Evolutionary conservation across 2,329 filamentous ascomycete genomes (phyloP).

Genomic region (Alternaria hordeiaustralica): DNA sequence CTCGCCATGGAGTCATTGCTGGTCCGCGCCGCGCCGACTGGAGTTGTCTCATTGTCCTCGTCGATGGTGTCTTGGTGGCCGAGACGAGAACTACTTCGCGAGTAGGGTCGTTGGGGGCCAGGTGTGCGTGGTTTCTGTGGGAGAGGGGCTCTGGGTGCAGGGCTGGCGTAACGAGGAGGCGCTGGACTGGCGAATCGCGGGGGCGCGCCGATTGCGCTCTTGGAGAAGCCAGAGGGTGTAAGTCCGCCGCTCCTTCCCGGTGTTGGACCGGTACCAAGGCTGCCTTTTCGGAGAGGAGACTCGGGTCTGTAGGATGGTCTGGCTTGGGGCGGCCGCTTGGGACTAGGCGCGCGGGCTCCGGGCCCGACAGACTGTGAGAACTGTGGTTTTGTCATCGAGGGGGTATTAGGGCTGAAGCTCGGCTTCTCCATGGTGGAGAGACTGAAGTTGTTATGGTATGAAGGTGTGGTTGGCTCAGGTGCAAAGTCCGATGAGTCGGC

Average conservation of each 20-base stretch:
- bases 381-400: slow-evolving; percentile 74
- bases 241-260: slow-evolving; percentile 62
- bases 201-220: slow-evolving; percentile 61
- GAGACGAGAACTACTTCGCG: slow-evolving; percentile 55
- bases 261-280: slow-evolving; percentile 40
- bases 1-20: slow-evolving; percentile 61
- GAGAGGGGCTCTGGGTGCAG: slow-evolving; percentile 61
- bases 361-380: slow-evolving; percentile 90
- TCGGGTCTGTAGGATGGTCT: slow-evolving; percentile 86
- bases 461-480: slow-evolving; percentile 72
- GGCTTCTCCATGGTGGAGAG: slow-evolving; percentile 61
- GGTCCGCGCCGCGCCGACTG: slow-evolving; percentile 59
- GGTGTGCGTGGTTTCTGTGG: slow-evolving; percentile 56
- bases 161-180: slow-evolving; percentile 67
- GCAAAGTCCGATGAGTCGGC: slow-evolving; percentile 64
- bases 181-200: slow-evolving; percentile 67
- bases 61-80: slow-evolving; percentile 52
- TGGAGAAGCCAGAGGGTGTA: slow-evolving; percentile 61
- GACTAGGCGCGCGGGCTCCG: slow-evolving; percentile 70
- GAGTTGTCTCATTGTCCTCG: slow-evolving; percentile 53
- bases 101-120: slow-evolving; percentile 54
- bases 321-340: slow-evolving; percentile 70
- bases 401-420: slow-evolving; percentile 55
- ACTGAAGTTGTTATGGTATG: slow-evolving; percentile 60
- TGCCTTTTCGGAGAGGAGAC: slow-evolving; percentile 73